A percentile compares a stretch with the other conserved stretches of the same genome.
These are phyloP conservation scores for Pichia sp. DNA, from an alignment of 1,139 yeast species.

Conservation along the genomic window DNA sequence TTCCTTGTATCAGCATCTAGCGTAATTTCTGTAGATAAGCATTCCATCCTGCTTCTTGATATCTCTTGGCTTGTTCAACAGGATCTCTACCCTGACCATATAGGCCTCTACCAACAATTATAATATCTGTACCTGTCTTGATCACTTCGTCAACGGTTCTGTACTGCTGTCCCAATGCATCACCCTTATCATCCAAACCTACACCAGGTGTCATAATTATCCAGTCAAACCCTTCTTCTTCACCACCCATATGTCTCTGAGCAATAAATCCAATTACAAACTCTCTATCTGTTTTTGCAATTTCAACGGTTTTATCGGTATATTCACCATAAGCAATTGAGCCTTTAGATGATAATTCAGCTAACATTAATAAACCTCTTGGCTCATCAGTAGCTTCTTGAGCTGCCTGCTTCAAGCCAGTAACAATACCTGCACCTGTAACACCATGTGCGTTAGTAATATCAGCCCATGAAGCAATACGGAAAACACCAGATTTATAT, in stretches of 20 bases:
- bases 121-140: conserved; percentile 79
- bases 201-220: conserved; percentile 97
- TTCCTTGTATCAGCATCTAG: conserved; percentile 1
- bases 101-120: conserved; percentile 95
- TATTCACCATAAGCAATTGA: conserved; percentile 90
- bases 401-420: conserved; percentile 82
- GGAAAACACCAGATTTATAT: conserved; percentile 82
- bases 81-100: conserved; percentile 97
- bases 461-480: conserved; percentile 91
- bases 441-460: conserved; percentile 97
- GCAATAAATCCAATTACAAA: conserved; percentile 97
- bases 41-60: conserved; percentile 89
- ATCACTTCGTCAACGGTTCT: conserved; percentile 80
- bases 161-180: conserved; percentile 92
- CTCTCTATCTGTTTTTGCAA: conserved; percentile 78
- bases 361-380: conserved; percentile 89
- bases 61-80: conserved; percentile 74
- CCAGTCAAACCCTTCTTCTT: conserved; percentile 87
- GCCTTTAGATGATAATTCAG: conserved; percentile 91
- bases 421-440: conserved; percentile 89
- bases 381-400: conserved; percentile 53
- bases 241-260: conserved; percentile 79
- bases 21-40: conserved; percentile 55
- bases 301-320: conserved; percentile 77
- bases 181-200: conserved; percentile 96